Evolutionary conservation across 2,329 filamentous ascomycete genomes (phyloP).

Genomic region (Hyphodiscus sp.): DNA sequence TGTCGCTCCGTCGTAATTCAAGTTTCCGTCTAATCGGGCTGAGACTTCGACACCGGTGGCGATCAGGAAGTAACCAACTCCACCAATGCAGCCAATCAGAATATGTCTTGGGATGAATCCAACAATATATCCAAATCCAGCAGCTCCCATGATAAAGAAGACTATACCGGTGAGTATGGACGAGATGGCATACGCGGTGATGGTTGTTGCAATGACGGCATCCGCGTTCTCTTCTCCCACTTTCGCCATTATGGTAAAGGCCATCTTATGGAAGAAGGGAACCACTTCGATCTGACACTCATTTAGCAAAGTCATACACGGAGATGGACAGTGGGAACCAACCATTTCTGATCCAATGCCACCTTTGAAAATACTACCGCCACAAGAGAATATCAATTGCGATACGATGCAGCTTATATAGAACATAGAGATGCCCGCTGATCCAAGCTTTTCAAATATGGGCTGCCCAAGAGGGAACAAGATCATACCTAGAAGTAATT

Average conservation of each 20-base stretch:
- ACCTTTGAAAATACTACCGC: constrained; percentile 81
- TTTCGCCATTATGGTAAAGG: constrained; percentile 70
- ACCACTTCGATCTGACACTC: constrained; percentile 80
- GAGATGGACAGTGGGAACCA: constrained; percentile 27
- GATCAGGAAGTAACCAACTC: constrained; percentile 91
- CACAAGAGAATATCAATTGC: constrained; percentile 79
- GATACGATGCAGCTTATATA: constrained; percentile 96
- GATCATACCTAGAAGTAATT: constrained; percentile 62
- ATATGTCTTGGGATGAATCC: constrained; percentile 97
- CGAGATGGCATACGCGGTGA: constrained; percentile 83
- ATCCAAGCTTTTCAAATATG: constrained; percentile 77
- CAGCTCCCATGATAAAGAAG: constrained; percentile 85
- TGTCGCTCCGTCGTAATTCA: constrained; percentile 75
- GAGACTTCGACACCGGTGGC: constrained; percentile 92
- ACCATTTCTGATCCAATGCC: constrained; percentile 92
- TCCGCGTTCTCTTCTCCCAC: constrained; percentile 77
- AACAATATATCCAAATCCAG: constrained; percentile 83
- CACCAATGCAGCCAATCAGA: constrained; percentile 92
- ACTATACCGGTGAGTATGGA: constrained; percentile 85
- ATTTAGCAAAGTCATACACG: constrained; percentile 2
- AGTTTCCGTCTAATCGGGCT: constrained; percentile 75
- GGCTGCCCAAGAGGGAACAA: constrained; percentile 85
- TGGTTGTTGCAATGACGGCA: constrained; percentile 88
- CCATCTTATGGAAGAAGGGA: constrained; percentile 99
- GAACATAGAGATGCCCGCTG: constrained; percentile 96